A percentile compares a stretch with the other conserved stretches of the same genome.
These are phyloP conservation scores for Gigaspora rosea DNA, from an alignment of 192 early-diverging fungal species.

Conservation along the genomic window DNA sequence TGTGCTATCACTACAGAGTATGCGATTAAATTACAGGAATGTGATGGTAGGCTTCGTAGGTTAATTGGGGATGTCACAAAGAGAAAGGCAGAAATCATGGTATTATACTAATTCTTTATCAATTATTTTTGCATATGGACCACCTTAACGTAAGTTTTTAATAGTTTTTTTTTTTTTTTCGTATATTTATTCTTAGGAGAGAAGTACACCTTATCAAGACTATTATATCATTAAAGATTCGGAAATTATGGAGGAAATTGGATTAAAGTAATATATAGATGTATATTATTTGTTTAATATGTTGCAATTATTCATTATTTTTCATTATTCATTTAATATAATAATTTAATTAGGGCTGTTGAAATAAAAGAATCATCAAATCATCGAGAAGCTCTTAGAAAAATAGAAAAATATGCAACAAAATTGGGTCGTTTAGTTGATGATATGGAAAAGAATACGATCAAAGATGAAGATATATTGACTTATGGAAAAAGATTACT, in stretches of 20 bases:
- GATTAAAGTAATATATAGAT: slow-evolving; percentile 4
- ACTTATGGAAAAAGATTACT: slow-evolving; percentile 43
- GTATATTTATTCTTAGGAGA: slow-evolving; percentile 45
- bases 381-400: slow-evolving; percentile 29
- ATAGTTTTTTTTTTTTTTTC: slow-evolving; percentile 37
- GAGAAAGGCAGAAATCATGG: slow-evolving; percentile 47
- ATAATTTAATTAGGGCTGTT: neutral
- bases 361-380: slow-evolving; percentile 26
- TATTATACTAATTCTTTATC: slow-evolving; percentile 9
- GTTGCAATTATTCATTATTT: neutral
- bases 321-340: neutral
- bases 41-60: slow-evolving; percentile 57
- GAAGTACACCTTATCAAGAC: slow-evolving; percentile 44
- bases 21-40: slow-evolving; percentile 65
- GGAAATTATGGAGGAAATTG: slow-evolving; percentile 37
- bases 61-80: slow-evolving; percentile 54
- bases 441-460: slow-evolving; percentile 27
- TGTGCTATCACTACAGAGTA: slow-evolving; percentile 76
- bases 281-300: neutral
- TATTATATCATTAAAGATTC: slow-evolving; percentile 49
- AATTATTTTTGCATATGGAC: slow-evolving; percentile 39
- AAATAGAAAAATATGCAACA: slow-evolving; percentile 29
- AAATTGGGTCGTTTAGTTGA: slow-evolving; percentile 30
- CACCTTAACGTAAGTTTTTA: slow-evolving; percentile 45
- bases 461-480: slow-evolving; percentile 41